A percentile compares a stretch with the other conserved stretches of the same genome.
These are phyloP conservation scores for Pythium myriotylum DNA, from an alignment of 352 stramenopile species.

Conservation along the genomic window DNA sequence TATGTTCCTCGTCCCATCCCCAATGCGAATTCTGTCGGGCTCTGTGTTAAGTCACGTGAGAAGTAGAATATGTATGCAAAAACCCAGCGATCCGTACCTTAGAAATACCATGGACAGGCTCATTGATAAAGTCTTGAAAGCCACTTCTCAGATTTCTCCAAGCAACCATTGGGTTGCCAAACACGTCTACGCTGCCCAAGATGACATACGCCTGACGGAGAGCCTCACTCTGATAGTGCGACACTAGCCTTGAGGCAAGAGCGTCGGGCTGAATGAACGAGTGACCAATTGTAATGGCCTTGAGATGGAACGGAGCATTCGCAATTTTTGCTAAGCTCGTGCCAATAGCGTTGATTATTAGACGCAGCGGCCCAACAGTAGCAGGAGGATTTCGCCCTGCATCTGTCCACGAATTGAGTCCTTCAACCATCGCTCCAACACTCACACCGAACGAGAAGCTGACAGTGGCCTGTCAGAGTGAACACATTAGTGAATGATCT, in stretches of 20 bases:
- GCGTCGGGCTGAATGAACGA: constrained; percentile 86
- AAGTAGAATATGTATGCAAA: background rate
- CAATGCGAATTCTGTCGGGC: constrained; percentile 76
- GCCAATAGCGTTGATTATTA: constrained; percentile 87
- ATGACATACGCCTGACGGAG: constrained; percentile 88
- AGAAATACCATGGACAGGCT: constrained; percentile 77
- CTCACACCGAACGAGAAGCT: constrained; percentile 85
- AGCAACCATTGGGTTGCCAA: constrained; percentile 88
- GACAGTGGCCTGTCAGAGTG: constrained; percentile 52
- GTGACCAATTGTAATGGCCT: constrained; percentile 73
- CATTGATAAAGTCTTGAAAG: constrained; percentile 84
- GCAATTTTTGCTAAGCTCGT: constrained; percentile 89
- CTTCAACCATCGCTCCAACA: constrained; percentile 63
- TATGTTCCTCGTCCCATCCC: constrained; percentile 80
- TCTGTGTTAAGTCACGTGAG: constrained; percentile 30
- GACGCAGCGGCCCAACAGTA: constrained; percentile 74
- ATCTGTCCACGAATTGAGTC: constrained; percentile 39
- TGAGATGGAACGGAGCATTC: constrained; percentile 86
- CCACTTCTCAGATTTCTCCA: constrained; percentile 84
- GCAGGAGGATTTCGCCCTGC: constrained; percentile 35
- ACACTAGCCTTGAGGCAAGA: constrained; percentile 61
- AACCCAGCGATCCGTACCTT: constrained; percentile 36
- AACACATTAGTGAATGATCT: background rate
- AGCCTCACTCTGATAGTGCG: constrained; percentile 89
- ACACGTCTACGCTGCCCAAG: constrained; percentile 84